phyloP scores from a whole-genome alignment of 345 rosid genomes.

The Citrus hindsii region DNA sequence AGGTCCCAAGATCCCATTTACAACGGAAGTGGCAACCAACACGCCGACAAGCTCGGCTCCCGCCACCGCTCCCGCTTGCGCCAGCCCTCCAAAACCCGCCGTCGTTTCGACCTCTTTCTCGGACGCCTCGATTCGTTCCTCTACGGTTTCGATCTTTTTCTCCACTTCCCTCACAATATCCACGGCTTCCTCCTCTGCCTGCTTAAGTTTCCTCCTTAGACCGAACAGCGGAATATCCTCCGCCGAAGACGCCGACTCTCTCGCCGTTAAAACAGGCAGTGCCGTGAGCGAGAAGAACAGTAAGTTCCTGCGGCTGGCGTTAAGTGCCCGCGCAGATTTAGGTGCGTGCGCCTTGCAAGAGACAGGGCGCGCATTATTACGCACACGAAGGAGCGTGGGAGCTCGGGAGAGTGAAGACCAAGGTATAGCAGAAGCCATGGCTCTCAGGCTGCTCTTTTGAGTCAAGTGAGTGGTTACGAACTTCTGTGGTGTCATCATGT shows the following conservation, averaged over 20 bases:
- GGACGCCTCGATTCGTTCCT: conserved; percentile 2
- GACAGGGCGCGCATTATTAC: conserved; percentile 20
- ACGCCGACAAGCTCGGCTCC: conserved; percentile 75
- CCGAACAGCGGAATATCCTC: conserved; percentile 73
- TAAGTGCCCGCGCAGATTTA: conserved; percentile 22
- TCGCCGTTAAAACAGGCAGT: conserved; percentile 32
- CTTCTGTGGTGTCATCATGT: background rate
- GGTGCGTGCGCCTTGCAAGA: conserved; percentile 22
- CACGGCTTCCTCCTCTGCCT: conserved; percentile 75
- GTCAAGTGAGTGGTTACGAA: background rate
- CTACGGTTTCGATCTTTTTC: conserved; percentile 53
- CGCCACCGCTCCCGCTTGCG: conserved; percentile 77
- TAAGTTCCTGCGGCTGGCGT: conserved; percentile 48
- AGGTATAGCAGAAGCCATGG: conserved; percentile 53
- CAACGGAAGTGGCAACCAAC: conserved; percentile 64
- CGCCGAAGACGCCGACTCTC: conserved; percentile 43
- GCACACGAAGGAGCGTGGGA: conserved; percentile 14
- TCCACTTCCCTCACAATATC: conserved; percentile 71
- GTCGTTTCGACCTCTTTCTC: conserved; percentile 34
- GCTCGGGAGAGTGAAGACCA: conserved; percentile 23
- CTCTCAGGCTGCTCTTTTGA: background rate
- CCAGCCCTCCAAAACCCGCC: conserved; percentile 56
- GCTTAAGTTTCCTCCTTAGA: conserved; percentile 63
- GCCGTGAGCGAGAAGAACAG: conserved; percentile 53
- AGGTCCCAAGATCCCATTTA: conserved; percentile 76